phyloP scores from a whole-genome alignment of 108 stramenopile genomes.

The Cyclotella kingstonii region DNA sequence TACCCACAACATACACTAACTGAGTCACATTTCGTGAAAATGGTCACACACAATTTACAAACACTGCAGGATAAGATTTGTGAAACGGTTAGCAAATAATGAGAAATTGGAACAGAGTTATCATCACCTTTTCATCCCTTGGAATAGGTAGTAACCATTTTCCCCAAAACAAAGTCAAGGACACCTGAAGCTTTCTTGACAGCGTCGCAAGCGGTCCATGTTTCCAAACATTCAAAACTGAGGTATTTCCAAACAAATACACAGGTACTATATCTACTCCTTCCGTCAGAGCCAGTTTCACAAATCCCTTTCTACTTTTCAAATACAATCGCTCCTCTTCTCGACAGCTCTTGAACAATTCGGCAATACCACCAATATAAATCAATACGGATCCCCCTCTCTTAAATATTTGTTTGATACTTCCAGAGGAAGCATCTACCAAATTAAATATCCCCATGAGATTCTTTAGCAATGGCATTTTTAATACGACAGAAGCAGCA shows the following conservation, averaged over 20 bases:
- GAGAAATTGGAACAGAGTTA: background rate
- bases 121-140: conserved; percentile 47
- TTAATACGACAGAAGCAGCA: conserved; percentile 43
- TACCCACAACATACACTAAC: conserved; percentile 62
- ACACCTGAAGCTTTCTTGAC: conserved; percentile 64
- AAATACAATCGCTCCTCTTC: conserved; percentile 64
- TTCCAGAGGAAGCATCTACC: conserved; percentile 52
- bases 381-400: conserved; percentile 49
- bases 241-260: conserved; percentile 83
- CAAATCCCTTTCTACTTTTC: conserved; percentile 75
- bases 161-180: conserved; percentile 78
- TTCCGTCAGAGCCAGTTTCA: conserved; percentile 74
- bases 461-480: conserved; percentile 68
- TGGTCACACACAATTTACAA: too few relatives aligned
- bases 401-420: conserved; percentile 35
- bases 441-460: conserved; percentile 77
- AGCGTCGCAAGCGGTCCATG: conserved; percentile 50
- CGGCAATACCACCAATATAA: conserved; percentile 86
- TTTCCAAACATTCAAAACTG: conserved; percentile 54
- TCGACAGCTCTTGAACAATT: conserved; percentile 70
- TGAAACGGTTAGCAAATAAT: background rate
- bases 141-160: conserved; percentile 74
- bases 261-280: conserved; percentile 74
- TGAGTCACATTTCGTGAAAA: too few relatives aligned
- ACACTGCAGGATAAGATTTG: background rate